Conservation (phyloP, 208 protist genomes). For the Trypanosoma rangeli region DNA sequence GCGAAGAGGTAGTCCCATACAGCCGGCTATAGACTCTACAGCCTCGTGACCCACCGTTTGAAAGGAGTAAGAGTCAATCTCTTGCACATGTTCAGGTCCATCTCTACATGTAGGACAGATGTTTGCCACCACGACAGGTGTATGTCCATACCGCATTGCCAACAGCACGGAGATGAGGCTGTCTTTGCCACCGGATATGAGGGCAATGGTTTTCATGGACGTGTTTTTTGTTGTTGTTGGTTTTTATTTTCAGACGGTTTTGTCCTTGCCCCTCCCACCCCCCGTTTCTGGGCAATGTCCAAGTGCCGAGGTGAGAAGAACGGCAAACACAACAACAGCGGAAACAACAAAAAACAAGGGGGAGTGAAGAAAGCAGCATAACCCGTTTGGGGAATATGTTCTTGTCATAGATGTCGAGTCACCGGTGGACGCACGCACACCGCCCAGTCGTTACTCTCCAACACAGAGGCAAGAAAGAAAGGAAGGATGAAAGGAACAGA, state of each 20-base stretch:
- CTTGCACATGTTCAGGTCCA: conserved; percentile 42
- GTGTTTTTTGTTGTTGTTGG: not conserved
- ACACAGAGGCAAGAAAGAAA: not conserved
- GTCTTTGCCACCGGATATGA: conserved; percentile 99
- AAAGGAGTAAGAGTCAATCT: conserved; percentile 99
- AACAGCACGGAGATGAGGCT: conserved; percentile 93
- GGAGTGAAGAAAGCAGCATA: not conserved
- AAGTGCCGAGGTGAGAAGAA: not conserved
- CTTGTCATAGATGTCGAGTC: not conserved
- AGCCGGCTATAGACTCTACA: conserved; percentile 87
- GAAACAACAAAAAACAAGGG: not conserved
- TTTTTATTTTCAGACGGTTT: not conserved
- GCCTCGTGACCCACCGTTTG: conserved; percentile 98
- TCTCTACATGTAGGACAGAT: conserved; percentile 52
- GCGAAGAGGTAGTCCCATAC: conserved; percentile 93
- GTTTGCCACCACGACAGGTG: conserved; percentile 96
- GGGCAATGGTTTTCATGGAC: conserved; percentile 95
- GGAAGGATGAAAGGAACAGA: too few species aligned
- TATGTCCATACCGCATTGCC: conserved; percentile 95
- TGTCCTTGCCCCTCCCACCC: not conserved
- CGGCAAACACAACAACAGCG: not conserved
- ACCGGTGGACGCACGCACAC: not conserved
- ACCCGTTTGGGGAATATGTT: not conserved
- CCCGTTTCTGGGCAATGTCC: not conserved
- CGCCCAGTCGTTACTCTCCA: not conserved